phyloP scores from a whole-genome alignment of 148 eudicot genomes.

The Cornus kousa region DNA sequence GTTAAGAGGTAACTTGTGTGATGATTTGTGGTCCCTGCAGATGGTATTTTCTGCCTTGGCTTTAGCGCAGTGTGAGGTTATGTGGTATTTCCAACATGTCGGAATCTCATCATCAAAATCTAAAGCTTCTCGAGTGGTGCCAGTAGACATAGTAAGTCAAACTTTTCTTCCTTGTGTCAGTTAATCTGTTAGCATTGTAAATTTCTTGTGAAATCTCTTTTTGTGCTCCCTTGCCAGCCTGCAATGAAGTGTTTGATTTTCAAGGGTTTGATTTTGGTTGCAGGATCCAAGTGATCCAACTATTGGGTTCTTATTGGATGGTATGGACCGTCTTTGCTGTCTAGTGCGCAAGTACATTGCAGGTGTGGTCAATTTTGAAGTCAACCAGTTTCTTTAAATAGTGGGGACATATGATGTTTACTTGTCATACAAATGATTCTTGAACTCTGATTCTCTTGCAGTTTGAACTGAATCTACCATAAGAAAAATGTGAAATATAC shows the following conservation, averaged over 20 bases:
- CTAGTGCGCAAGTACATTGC: conserved; percentile 98
- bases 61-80: conserved; percentile 90
- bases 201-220: conserved; percentile 7
- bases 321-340: conserved; percentile 92
- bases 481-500: neutral
- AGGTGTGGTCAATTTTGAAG: conserved; percentile 44
- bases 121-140: conserved; percentile 58
- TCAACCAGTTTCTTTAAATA: conserved; percentile 3
- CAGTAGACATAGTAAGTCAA: conserved; percentile 78
- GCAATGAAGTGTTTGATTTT: neutral
- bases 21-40: conserved; percentile 39
- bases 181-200: conserved; percentile 1
- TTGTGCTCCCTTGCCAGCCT: neutral
- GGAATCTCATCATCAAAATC: conserved; percentile 85
- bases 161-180: conserved; percentile 4
- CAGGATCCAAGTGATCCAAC: conserved; percentile 99
- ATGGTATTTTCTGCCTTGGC: conserved; percentile 99
- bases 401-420: neutral
- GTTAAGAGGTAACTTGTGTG: conserved; percentile 4
- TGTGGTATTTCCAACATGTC: conserved; percentile 98
- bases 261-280: conserved; percentile 19
- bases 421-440: neutral
- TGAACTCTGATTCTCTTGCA: neutral
- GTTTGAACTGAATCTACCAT: neutral
- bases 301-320: conserved; percentile 86